Evolutionary conservation across 768 basidiomycete species (phyloP), one percentile per base, ranked within the genome.

Genomic region (Lactifluus echinatus): DNA sequence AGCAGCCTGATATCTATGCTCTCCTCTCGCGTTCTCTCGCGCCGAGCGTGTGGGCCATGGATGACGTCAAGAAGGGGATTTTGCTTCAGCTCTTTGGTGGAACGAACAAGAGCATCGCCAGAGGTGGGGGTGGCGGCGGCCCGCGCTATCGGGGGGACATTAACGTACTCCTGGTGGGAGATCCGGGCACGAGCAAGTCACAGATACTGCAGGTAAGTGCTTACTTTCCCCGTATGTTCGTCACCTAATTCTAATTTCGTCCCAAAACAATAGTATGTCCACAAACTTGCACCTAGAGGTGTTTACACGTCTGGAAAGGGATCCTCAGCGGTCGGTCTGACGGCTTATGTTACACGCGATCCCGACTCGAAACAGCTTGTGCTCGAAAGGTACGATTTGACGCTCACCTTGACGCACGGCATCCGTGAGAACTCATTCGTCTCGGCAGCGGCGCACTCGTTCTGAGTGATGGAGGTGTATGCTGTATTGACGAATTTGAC

Each of bases 401-500:
- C 15, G n/a, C 21, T 10, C 5, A 6, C 19, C 7, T 15, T n/a
- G 24, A 28, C 15, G 37, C 28, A 19, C 11, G 28, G 23, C n/a
- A n/a, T n/a, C n/a, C 33, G 7, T 14, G 26, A 51, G 2, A 8
- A 21, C 62, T 21, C 47, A 34, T 19, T 48, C 50, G 59, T 56
- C 26, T 50, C n/a, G n/a, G 51, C 63, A 92, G 93, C 74, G 94
- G 94, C 59, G 94, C 94, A 0, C 82, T 97, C 11, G 94, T 96
- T 1, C 72, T 97, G 58, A 91, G 89, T 68, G 95, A 97, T 63
- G 95, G 95, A 1, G 95, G 94, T 69, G 93, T 97, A 4, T 97
- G 93, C 69, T 98, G 95, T 68, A 98, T 98, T 63, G 95, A 98
- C 64, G 95, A 98, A 71, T 98, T 99, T 65, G 96, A 99, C 74